A percentile compares a stretch with the other conserved stretches of the same genome.
Evolutionary conservation across 441 rosid species (phyloP).

Genomic region (Aleurites moluccanus): DNA sequence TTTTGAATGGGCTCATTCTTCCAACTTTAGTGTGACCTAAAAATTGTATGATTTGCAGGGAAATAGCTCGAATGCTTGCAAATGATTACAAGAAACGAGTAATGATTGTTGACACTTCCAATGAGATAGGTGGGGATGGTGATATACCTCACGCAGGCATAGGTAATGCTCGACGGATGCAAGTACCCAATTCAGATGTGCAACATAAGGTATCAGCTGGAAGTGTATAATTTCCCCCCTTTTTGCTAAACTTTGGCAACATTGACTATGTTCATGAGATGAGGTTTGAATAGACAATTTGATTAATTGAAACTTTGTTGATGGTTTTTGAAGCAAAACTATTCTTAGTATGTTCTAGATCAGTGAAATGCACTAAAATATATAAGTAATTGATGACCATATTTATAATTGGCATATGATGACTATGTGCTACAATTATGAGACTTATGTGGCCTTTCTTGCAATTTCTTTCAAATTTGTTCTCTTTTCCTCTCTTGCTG

Average conservation of each 20-base stretch:
- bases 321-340: neutral
- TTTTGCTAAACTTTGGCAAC: neutral
- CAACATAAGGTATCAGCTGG: conserved; percentile 73
- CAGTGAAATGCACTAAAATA: neutral
- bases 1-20: conserved; percentile 9
- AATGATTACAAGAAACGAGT: conserved; percentile 84
- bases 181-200: conserved; percentile 77
- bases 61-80: conserved; percentile 88
- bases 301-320: neutral
- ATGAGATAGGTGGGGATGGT: conserved; percentile 98
- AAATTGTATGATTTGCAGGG: conserved; percentile 45
- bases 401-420: neutral
- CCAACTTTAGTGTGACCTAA: conserved; percentile 20
- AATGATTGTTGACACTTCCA: conserved; percentile 93
- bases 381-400: neutral
- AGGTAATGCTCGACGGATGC: conserved; percentile 94
- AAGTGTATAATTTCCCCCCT: conserved; percentile 7
- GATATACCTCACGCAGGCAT: conserved; percentile 97
- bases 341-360: neutral
- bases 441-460: neutral
- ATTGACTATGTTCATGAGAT: conserved; percentile 3
- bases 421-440: neutral
- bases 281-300: conserved; percentile 6
- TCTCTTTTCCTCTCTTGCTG: neutral
- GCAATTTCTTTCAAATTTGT: neutral